Conservation (phyloP, 805 yeast genomes). For the Ogataea corticis region DNA sequence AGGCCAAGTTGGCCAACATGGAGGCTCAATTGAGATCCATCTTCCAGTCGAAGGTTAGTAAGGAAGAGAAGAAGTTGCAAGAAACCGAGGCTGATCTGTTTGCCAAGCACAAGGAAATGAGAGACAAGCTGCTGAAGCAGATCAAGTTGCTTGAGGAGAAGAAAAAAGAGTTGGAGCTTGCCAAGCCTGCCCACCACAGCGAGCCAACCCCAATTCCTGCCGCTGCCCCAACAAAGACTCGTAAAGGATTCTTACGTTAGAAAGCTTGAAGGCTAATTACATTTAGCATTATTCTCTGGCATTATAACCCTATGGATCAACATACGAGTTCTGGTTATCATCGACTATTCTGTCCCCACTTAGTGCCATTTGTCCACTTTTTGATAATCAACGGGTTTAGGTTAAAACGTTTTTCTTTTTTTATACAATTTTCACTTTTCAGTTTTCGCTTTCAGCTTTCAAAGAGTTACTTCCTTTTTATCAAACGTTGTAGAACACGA, state of each 20-base stretch:
- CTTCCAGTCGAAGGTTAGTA: conserved; percentile 93
- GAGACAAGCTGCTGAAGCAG: conserved; percentile 87
- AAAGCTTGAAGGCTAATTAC: conserved; percentile 4
- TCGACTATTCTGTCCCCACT: background rate
- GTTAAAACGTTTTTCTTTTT: conserved; percentile 8
- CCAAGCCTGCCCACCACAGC: conserved; percentile 49
- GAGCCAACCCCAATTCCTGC: conserved; percentile 37
- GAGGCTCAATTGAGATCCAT: conserved; percentile 96
- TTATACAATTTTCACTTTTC: conserved; percentile 9
- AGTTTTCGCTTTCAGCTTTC: conserved; percentile 11
- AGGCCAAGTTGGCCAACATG: conserved; percentile 89
- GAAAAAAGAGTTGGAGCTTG: conserved; percentile 71
- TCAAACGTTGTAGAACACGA: background rate
- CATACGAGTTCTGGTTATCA: conserved; percentile 5
- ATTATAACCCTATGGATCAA: conserved; percentile 4
- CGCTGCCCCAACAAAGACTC: conserved; percentile 56
- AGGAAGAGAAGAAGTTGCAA: conserved; percentile 95
- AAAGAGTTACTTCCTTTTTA: conserved; percentile 1
- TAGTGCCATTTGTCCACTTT: conserved; percentile 7
- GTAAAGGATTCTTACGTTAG: conserved; percentile 78
- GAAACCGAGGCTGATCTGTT: conserved; percentile 96
- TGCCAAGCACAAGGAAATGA: conserved; percentile 95
- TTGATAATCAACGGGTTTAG: conserved; percentile 14
- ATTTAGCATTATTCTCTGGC: conserved; percentile 4
- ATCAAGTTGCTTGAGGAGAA: conserved; percentile 88